Evolutionary conservation across 169 alveolate genomes (phyloP).

Genomic region (Eimeria mitis): DNA sequence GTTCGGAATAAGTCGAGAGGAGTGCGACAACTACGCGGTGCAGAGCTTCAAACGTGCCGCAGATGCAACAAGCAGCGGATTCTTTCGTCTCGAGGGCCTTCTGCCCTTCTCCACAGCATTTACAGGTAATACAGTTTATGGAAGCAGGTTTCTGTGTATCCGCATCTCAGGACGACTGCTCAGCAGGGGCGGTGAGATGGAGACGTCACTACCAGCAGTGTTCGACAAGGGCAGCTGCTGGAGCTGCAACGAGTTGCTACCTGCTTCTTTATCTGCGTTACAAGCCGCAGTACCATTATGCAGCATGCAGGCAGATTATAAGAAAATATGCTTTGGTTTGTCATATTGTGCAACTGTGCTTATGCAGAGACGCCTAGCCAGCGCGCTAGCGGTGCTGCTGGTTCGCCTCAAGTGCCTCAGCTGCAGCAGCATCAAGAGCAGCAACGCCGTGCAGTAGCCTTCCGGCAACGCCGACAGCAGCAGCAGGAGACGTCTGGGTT

Average conservation of each 20-base stretch:
- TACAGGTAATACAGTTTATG: background rate
- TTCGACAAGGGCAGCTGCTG: background rate
- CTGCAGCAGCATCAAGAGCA: background rate
- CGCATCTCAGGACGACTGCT: background rate
- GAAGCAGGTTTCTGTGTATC: too few relatives aligned
- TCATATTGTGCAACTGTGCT: background rate
- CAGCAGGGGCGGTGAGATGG: background rate
- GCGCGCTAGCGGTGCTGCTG: background rate
- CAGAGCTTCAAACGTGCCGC: conserved; percentile 91
- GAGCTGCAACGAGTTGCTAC: background rate
- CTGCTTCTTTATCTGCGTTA: background rate
- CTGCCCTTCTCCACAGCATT: conserved; percentile 86
- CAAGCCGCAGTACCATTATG: background rate
- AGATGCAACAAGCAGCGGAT: conserved; percentile 88
- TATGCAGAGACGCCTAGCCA: conserved; percentile 5
- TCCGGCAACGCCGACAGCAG: conserved; percentile 24
- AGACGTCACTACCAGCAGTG: background rate
- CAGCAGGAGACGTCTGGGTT: conserved; percentile 6
- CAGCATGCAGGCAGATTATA: background rate
- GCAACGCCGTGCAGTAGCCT: background rate
- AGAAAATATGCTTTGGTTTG: background rate
- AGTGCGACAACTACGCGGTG: conserved; percentile 93
- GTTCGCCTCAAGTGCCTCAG: background rate
- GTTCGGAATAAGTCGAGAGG: conserved; percentile 89
- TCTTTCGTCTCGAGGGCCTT: conserved; percentile 87